Base-by-base conservation (phyloP, 345 rosid genomes). In the Populus davidiana region DNA sequence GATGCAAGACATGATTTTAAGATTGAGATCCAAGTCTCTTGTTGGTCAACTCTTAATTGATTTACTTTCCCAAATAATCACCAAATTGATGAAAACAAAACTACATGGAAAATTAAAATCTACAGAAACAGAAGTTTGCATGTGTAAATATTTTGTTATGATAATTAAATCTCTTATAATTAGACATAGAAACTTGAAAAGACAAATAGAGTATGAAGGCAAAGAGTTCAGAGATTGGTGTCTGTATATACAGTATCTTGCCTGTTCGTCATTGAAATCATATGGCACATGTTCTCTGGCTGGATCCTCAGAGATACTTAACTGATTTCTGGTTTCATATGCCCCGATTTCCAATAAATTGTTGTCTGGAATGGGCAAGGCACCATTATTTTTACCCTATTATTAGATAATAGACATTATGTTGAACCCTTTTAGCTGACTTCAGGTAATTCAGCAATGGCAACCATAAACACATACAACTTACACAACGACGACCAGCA, bases 391-490 rank as follows among this genome's bases (percentile, higher is more conserved):
- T 83, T 89, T 90, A 78, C 74, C 85, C 99, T 96, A 88, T 65
- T 80, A 80, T 74, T 74, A 76, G 79, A 82, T 79, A 75, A 74
- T 75, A 78, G 71, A 82, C 80, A 87, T 92, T 85, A 91, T 78
- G 83, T 73, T 89, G 88, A 90, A 86, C 84, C 80, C 72, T 75
- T 70, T 27, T 12, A 77, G 81, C 84, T 81, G 76, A 77, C 76
- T 83, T 63, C 49, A 54, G 75, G 75, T 87, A 39, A 86, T 80
- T 78, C 72, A 83, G 82, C 68, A 88, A 83, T 64, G 69, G 84
- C 86, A 83, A 88, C 86, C 82, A 88, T 85, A 92, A 94, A 93
- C 97, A 96, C 98, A 92, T 96, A 96, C 99, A 96, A 96, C 99
- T 96, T 96, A 96, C 98, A 96, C 91, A 91, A 94, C 97, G 95